Evolutionary conservation across 2,329 filamentous ascomycete genomes (phyloP), one percentile per base, ranked within the genome.

Genomic region (Colletotrichum kahawae): DNA sequence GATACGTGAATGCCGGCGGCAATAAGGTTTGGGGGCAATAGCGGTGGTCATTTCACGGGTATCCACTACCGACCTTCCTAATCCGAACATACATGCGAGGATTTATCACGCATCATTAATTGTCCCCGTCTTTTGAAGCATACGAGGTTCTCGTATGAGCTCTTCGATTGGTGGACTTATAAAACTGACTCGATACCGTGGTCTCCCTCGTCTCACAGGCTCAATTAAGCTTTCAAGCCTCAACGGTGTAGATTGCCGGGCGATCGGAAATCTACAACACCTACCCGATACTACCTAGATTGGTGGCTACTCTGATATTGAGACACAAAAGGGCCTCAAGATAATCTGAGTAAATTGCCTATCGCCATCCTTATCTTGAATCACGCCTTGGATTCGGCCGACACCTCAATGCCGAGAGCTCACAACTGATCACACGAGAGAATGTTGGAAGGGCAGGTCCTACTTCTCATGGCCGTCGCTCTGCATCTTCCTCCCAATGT

Each of bases 231-330:
- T 73, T 72, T 64, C 57, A 7, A 59, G 48, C 59, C 57, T 34
- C 56, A 70, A 64, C 33, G 12, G n/a, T 16, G 13, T 24, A 73
- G 70, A 70, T 69, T 69, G 21, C 57, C 66, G 57, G 57, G 13
- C 43, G 59, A 69, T 70, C 65, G 65, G 71, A 48, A 29, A 64
- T 36, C 34, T 43, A 59, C 43, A 64, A n/a, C 66, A 70, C 71
- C 66, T 70, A 69, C 66, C 71, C 43, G 21, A 73, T 73, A 16
- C 27, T 57, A 73, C 71, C 71, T 73, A 73, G 71, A 36, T 31
- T 12, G 21, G 33, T 73, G 66, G 57, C 59, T 57, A 67, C 51
- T 33, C 33, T 16, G 7, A 57, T 24, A 64, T 27, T 34, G 59
- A 48, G 34, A 56, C 29, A 29, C 38, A 59, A 48, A 68, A 60